Conservation (phyloP, 495 filamentous ascomycete genomes). For the Penicillium macrosclerotiorum region DNA sequence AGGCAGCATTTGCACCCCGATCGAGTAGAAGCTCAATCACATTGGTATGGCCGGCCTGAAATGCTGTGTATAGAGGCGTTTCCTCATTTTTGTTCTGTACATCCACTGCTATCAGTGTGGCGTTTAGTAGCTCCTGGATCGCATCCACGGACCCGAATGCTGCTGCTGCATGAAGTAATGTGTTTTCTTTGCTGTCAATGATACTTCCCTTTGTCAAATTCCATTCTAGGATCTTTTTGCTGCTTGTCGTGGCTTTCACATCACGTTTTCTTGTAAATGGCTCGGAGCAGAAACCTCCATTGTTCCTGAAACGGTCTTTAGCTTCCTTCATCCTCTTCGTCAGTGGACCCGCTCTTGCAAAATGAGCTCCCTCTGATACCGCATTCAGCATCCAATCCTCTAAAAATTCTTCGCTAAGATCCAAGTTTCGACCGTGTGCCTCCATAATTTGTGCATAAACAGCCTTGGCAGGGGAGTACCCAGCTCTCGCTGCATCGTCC, state of each 20-base stretch:
- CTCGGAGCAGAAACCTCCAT: slow-evolving; percentile 22
- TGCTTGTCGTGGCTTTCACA: slow-evolving; percentile 1
- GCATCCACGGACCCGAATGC: slow-evolving; percentile 16
- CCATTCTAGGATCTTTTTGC: slow-evolving; percentile 8
- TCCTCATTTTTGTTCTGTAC: slow-evolving; percentile 21
- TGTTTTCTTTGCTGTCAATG: slow-evolving; percentile 23
- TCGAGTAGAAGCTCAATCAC: slow-evolving; percentile 19
- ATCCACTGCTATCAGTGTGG: slow-evolving; percentile 8
- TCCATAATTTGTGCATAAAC: slow-evolving; percentile 16
- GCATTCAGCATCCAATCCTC: slow-evolving; percentile 16
- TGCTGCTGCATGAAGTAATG: slow-evolving; percentile 25
- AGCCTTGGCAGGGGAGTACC: slow-evolving; percentile 15
- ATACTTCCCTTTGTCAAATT: neutral
- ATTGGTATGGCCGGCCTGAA: slow-evolving; percentile 22
- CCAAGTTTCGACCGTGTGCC: slow-evolving; percentile 6
- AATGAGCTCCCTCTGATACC: slow-evolving; percentile 15
- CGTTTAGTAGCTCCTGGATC: slow-evolving; percentile 12
- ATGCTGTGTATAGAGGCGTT: slow-evolving; percentile 31
- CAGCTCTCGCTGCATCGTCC: slow-evolving; percentile 13
- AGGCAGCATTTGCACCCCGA: slow-evolving; percentile 16
- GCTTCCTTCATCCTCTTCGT: slow-evolving; percentile 9
- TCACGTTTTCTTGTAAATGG: slow-evolving; percentile 14
- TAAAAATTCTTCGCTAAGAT: slow-evolving; percentile 5
- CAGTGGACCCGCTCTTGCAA: slow-evolving; percentile 2
- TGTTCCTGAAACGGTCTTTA: slow-evolving; percentile 11